Percentiles rank a stretch among this genome's conserved stretches.
Evolutionary conservation across 2,329 filamentous ascomycete species (phyloP).

Genomic region (Arachnomyces sp.): DNA sequence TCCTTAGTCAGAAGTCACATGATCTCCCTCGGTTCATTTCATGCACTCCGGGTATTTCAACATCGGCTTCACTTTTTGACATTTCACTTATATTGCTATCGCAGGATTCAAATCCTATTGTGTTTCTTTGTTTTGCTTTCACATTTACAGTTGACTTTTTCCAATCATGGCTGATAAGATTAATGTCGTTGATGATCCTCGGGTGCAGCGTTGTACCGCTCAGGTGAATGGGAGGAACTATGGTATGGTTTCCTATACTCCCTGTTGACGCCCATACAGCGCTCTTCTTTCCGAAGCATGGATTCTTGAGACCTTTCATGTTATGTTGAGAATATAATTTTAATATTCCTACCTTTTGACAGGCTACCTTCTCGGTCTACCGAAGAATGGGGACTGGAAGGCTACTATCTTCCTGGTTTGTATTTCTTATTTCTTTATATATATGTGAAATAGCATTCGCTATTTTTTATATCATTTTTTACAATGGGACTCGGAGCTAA

Average conservation of each 20-base stretch:
- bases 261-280: background rate
- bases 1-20: too few relatives aligned
- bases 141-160: conserved; percentile 41
- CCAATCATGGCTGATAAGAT: conserved; percentile 56
- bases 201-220: conserved; percentile 57
- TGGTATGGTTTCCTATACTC: conserved; percentile 31
- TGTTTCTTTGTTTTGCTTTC: too few relatives aligned
- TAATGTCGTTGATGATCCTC: conserved; percentile 53
- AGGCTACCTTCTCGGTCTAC: conserved; percentile 51
- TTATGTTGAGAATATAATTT: background rate
- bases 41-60: too few relatives aligned
- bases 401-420: conserved; percentile 41
- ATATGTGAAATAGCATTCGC: background rate
- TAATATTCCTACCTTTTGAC: background rate
- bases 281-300: background rate
- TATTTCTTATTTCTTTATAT: background rate
- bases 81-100: too few relatives aligned
- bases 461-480: background rate
- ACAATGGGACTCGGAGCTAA: background rate
- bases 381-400: conserved; percentile 33
- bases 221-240: conserved; percentile 64
- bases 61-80: too few relatives aligned
- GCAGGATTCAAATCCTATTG: too few relatives aligned
- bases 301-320: background rate
- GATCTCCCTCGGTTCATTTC: too few relatives aligned